A percentile compares a stretch with the other conserved stretches of the same genome.
phyloP scores from a whole-genome alignment of 148 eudicot genomes.

The Simmondsia chinensis region DNA sequence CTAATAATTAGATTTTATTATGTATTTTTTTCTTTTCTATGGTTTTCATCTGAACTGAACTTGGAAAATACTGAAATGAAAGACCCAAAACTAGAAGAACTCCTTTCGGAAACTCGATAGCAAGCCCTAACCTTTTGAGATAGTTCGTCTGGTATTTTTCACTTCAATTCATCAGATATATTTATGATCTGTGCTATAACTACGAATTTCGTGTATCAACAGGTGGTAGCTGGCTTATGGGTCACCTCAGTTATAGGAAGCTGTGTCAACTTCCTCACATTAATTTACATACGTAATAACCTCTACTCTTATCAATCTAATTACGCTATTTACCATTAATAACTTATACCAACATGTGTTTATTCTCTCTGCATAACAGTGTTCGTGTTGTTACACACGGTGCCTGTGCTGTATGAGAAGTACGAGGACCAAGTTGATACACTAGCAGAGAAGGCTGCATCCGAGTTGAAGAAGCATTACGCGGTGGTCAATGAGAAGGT shows the following conservation, averaged over 20 bases:
- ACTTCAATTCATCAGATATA: not conserved
- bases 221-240: constrained; percentile 93
- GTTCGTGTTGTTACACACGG: constrained; percentile 65
- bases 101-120: no score
- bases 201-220: constrained; percentile 1
- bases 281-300: constrained; percentile 70
- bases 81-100: no score
- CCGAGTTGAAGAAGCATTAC: constrained; percentile 74
- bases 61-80: no score
- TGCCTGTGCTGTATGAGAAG: constrained; percentile 80
- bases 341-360: not conserved
- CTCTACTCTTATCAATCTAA: no score
- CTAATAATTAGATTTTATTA: no score
- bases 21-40: no score
- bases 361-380: constrained; percentile 23
- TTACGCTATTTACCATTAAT: no score
- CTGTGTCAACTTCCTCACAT: constrained; percentile 69
- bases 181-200: not conserved
- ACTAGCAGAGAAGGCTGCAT: constrained; percentile 68
- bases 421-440: constrained; percentile 81
- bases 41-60: no score
- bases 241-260: constrained; percentile 59
- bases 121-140: no score
- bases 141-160: no score
- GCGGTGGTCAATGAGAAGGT: constrained; percentile 68